Evolutionary conservation across 1,284 basidiomycete species (phyloP), one percentile per base, ranked within the genome.

Genomic region (Golubevia pallescens): DNA sequence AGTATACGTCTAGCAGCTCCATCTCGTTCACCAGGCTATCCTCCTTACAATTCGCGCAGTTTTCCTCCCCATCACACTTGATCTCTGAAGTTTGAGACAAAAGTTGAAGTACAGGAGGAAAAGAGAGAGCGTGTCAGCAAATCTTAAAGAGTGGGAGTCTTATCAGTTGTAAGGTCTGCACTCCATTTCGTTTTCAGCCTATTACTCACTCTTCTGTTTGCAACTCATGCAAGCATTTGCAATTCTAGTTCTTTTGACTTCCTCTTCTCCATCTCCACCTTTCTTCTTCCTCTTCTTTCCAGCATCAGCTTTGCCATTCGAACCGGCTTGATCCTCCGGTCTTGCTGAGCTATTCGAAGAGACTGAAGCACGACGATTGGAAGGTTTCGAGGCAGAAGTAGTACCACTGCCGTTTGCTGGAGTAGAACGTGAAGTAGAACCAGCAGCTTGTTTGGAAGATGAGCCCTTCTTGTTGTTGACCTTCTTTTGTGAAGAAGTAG

Each of bases 51-150:
- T 72, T 68, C 51, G 60, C 65, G 60, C 74, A 76, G 0, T 71
- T 71, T 34, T 70, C 74, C 16, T 68, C 60, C n/a, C 74, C 74
- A 32, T 74, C 73, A 58, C 74, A 76, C 58, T 72, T 71, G 68
- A 76, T 72, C 61, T 76, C n/a, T n/a, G n/a, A n/a, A n/a, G n/a
- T n/a, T n/a, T n/a, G n/a, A n/a, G n/a, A n/a, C n/a, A n/a, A n/a
- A n/a, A n/a, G n/a, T n/a, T n/a, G n/a, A n/a, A 38, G 34, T 10
- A 38, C 34, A 38, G 34, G 34, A 38, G 34, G 34, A 10, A 38
- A 38, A 38, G 34, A 10, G 5, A 38, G 34, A 38, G 34, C 34
- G 34, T 4, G 34, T 38, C 34, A 38, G n/a, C n/a, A n/a, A n/a
- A n/a, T n/a, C n/a, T n/a, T n/a, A n/a, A n/a, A n/a, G n/a, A n/a